Conservation (phyloP, 192 early-diverging fungal genomes). For the Geosiphon pyriformis region DNA sequence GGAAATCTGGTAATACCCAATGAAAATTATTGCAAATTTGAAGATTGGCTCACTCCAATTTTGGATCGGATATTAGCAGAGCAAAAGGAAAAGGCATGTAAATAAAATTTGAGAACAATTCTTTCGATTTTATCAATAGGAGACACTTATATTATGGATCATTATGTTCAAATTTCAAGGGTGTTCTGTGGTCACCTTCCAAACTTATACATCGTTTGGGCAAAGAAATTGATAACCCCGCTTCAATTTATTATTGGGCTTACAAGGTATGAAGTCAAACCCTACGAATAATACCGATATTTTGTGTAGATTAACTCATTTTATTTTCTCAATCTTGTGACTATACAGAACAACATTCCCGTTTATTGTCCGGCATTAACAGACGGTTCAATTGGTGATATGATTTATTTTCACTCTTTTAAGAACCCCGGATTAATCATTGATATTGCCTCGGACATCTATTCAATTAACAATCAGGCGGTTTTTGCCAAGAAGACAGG, state of each 20-base stretch:
- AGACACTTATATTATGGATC: background rate
- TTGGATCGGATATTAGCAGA: constrained; percentile 89
- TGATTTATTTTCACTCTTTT: constrained; percentile 99
- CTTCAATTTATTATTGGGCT: constrained; percentile 96
- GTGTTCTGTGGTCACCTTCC: constrained; percentile 88
- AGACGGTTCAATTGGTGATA: constrained; percentile 96
- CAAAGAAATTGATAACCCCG: constrained; percentile 80
- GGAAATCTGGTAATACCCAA: constrained; percentile 98
- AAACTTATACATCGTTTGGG: constrained; percentile 83
- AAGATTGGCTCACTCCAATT: constrained; percentile 97
- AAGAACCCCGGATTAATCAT: constrained; percentile 90
- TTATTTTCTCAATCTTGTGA: background rate
- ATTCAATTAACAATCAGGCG: constrained; percentile 85
- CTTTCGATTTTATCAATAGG: background rate
- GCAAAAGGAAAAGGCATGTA: constrained; percentile 67
- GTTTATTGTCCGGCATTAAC: constrained; percentile 97
- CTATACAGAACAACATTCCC: constrained; percentile 83
- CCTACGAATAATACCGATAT: background rate
- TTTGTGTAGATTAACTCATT: background rate
- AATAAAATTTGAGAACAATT: no score
- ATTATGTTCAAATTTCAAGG: constrained; percentile 28
- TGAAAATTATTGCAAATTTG: constrained; percentile 99
- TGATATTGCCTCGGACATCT: constrained; percentile 90
- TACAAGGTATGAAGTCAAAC: constrained; percentile 56
- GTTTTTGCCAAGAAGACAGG: constrained; percentile 96